These are phyloP conservation scores for Plantago lanceolata DNA, from an alignment of 305 asterid species.

Conservation along the genomic window DNA sequence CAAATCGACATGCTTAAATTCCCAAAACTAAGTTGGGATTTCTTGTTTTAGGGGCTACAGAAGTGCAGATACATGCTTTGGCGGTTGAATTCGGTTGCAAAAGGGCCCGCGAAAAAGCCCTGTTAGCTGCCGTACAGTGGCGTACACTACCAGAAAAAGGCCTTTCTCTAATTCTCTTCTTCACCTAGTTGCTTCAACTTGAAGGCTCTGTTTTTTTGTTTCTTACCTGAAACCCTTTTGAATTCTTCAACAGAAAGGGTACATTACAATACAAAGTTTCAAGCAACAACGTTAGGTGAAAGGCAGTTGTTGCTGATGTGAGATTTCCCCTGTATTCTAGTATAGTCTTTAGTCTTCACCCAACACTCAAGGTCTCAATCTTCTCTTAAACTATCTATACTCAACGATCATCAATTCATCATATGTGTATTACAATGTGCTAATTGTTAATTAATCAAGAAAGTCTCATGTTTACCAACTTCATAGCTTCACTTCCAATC, in stretches of 20 bases:
- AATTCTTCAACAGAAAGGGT: not conserved
- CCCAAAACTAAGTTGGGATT: too few species aligned
- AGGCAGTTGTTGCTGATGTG: slow-evolving; percentile 11
- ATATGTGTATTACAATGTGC: too few species aligned
- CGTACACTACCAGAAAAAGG: too few species aligned
- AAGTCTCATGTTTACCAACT: not conserved
- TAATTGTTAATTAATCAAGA: not conserved
- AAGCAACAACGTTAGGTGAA: not conserved
- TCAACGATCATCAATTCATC: not conserved
- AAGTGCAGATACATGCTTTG: too few species aligned
- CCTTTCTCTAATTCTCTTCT: not conserved
- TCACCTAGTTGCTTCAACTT: not conserved
- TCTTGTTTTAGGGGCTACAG: too few species aligned
- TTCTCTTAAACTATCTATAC: too few species aligned
- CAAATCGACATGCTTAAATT: too few species aligned
- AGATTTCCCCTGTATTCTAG: not conserved
- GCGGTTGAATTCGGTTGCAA: not conserved
- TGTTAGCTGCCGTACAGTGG: too few species aligned
- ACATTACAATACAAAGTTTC: not conserved
- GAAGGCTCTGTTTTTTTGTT: not conserved
- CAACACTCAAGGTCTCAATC: too few species aligned
- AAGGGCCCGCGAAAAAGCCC: not conserved
- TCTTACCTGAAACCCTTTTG: not conserved
- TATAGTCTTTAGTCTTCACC: too few species aligned
- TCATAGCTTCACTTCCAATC: not conserved